Percentiles rank a stretch among this genome's conserved stretches.
phyloP scores from a whole-genome alignment of 306 rosid genomes.

The Cucurbita argyrosperma region DNA sequence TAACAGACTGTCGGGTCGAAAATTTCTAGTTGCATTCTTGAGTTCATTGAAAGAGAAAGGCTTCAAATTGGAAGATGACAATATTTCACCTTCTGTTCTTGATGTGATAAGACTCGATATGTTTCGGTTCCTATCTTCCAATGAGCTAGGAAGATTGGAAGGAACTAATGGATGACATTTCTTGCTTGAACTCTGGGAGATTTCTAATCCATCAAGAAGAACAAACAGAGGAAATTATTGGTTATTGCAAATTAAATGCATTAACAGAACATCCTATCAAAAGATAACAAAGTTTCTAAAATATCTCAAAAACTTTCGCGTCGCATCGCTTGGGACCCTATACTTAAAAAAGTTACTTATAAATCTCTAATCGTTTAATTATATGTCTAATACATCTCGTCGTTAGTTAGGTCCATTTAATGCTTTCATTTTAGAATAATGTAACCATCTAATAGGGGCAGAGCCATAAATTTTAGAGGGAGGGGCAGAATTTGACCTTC shows the following conservation, averaged over 20 bases:
- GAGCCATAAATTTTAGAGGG: not conserved
- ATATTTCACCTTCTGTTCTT: conserved; percentile 77
- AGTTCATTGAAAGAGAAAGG: conserved; percentile 67
- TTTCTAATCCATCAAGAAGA: conserved; percentile 21
- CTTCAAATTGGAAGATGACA: conserved; percentile 62
- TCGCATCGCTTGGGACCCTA: no score
- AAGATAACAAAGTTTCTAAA: not conserved
- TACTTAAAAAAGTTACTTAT: not conserved
- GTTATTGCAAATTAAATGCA: conserved; percentile 5
- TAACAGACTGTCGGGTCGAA: conserved; percentile 67
- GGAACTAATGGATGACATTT: conserved; percentile 35
- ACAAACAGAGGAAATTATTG: not conserved
- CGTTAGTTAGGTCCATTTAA: not conserved
- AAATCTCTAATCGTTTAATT: not conserved
- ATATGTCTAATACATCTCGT: not conserved
- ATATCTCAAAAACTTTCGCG: not conserved
- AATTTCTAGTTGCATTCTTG: conserved; percentile 72
- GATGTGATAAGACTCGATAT: conserved; percentile 58
- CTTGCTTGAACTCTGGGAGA: conserved; percentile 32
- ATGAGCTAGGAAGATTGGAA: conserved; percentile 30
- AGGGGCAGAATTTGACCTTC: not conserved
- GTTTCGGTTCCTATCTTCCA: conserved; percentile 35
- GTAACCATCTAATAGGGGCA: not conserved
- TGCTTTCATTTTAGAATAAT: not conserved
- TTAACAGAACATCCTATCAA: not conserved